These are phyloP conservation scores for Pseudogymnoascus sp. DNA, from an alignment of 2,329 filamentous ascomycete genomes.

Conservation along the genomic window DNA sequence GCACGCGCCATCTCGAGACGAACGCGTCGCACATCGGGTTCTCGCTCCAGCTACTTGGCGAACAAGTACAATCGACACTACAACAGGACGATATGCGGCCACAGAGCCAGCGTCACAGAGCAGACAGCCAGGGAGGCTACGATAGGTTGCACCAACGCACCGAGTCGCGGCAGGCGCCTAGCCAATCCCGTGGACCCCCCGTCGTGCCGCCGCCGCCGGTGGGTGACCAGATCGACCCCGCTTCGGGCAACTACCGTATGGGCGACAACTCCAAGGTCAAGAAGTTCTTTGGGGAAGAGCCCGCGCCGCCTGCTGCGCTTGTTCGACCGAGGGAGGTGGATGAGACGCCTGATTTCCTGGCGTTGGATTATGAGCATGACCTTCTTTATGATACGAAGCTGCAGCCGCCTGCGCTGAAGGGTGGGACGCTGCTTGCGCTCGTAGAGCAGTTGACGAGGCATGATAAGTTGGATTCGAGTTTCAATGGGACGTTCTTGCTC, in stretches of 20 bases:
- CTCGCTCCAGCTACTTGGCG: constrained; percentile 77
- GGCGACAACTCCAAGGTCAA: constrained; percentile 56
- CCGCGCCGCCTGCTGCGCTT: constrained; percentile 29
- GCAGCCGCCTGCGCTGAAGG: constrained; percentile 69
- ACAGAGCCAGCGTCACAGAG: constrained; percentile 47
- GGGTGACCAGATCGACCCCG: constrained; percentile 27
- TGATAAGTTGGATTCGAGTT: constrained; percentile 87
- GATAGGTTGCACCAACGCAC: constrained; percentile 46
- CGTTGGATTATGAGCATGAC: constrained; percentile 79
- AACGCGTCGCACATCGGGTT: constrained; percentile 83
- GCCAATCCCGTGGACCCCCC: constrained; percentile 30
- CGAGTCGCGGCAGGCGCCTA: constrained; percentile 38
- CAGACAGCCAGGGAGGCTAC: constrained; percentile 47
- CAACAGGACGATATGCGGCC: constrained; percentile 37
- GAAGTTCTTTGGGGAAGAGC: constrained; percentile 59
- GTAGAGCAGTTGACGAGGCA: constrained; percentile 94
- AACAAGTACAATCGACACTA: constrained; percentile 58
- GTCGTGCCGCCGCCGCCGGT: not conserved
- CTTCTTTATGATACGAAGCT: constrained; percentile 81
- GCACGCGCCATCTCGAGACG: constrained; percentile 72
- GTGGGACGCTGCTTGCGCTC: constrained; percentile 78
- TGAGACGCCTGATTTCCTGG: constrained; percentile 75
- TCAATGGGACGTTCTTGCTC: constrained; percentile 95
- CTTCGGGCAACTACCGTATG: constrained; percentile 45
- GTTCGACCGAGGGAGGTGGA: constrained; percentile 40